Conservation (phyloP, 2,329 filamentous ascomycete genomes). For the Aspergillus neoniger region DNA sequence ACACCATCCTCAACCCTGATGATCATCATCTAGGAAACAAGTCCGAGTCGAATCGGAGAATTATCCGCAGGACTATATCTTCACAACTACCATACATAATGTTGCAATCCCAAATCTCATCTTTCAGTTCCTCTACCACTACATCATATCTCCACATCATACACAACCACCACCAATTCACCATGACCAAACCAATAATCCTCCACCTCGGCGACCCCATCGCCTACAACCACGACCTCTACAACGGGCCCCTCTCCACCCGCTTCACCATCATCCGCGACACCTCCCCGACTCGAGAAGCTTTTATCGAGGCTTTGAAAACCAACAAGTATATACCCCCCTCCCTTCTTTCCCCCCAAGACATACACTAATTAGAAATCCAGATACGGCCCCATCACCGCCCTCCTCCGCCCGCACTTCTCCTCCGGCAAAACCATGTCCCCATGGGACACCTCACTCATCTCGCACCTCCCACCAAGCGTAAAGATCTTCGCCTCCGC, state of each 20-base stretch:
- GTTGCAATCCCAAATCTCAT: no score
- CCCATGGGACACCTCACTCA: slow-evolving; percentile 62
- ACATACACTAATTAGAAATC: not conserved
- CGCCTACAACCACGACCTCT: slow-evolving; percentile 48
- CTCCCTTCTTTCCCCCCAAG: not conserved
- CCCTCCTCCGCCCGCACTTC: slow-evolving; percentile 61
- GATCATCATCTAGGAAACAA: no score
- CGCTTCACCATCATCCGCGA: slow-evolving; percentile 8
- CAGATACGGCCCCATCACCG: slow-evolving; percentile 42
- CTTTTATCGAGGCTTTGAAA: slow-evolving; percentile 44
- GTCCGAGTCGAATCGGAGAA: not conserved
- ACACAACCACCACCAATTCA: not conserved
- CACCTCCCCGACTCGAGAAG: slow-evolving; percentile 31
- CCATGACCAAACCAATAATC: slow-evolving; percentile 33
- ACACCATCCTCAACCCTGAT: no score
- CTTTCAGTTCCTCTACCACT: not conserved
- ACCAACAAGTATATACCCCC: slow-evolving; percentile 21
- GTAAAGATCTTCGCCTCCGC: slow-evolving; percentile 66
- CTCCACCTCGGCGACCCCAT: slow-evolving; percentile 49
- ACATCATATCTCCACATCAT: no score
- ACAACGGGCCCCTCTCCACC: slow-evolving; percentile 20
- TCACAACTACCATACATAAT: no score
- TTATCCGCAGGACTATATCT: not conserved
- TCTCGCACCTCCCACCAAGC: slow-evolving; percentile 56
- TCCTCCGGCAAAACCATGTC: slow-evolving; percentile 68